These are phyloP conservation scores for Boletus tylopilopsis DNA, from an alignment of 768 basidiomycete species.

Conservation along the genomic window DNA sequence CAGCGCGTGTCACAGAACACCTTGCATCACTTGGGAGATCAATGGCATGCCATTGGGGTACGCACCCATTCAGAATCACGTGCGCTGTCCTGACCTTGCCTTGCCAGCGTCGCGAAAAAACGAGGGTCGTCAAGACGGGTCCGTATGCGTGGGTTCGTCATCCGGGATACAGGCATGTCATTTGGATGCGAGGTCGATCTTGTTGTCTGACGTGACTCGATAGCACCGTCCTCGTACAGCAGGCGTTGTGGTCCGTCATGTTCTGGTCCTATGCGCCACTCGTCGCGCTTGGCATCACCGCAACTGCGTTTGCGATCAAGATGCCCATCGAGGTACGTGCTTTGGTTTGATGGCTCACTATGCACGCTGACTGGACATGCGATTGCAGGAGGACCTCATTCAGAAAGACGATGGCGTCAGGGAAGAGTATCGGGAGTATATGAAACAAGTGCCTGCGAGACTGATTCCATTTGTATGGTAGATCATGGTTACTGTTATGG, in stretches of 20 bases:
- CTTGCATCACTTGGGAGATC: no score
- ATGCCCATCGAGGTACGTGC: conserved; percentile 30
- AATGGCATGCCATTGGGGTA: no score
- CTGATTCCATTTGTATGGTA: conserved; percentile 28
- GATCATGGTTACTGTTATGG: neutral
- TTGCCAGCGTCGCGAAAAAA: no score
- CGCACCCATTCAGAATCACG: no score
- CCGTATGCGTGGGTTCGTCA: no score
- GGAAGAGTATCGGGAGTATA: conserved; percentile 27
- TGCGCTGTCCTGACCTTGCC: no score
- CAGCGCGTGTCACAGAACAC: no score
- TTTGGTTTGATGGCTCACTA: neutral
- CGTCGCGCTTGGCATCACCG: conserved; percentile 15
- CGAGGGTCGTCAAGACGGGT: no score
- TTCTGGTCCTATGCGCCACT: conserved; percentile 32
- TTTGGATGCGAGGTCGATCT: no score
- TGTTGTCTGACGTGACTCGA: no score
- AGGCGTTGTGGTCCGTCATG: conserved; percentile 19
- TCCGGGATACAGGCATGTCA: no score
- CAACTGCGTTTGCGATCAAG: conserved; percentile 24
- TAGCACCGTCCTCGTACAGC: no score
- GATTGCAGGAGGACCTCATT: conserved; percentile 27
- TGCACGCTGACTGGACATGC: neutral
- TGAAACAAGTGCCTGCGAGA: conserved; percentile 24
- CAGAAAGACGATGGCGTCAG: conserved; percentile 16